These are phyloP conservation scores for Penicillium verrucosum DNA, from an alignment of 2,329 filamentous ascomycete genomes.

Conservation along the genomic window DNA sequence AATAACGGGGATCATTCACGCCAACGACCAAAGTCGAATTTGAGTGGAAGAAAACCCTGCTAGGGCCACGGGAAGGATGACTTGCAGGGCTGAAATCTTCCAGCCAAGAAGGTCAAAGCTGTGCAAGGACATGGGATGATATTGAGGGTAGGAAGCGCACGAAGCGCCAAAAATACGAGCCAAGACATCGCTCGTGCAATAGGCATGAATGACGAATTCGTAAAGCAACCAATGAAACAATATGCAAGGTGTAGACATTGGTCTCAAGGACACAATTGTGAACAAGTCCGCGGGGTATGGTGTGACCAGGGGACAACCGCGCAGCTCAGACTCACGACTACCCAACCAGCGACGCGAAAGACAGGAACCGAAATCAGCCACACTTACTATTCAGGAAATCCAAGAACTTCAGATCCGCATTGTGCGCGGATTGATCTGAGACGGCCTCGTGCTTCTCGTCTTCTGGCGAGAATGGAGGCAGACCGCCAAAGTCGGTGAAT, in stretches of 20 bases:
- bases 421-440: conserved; percentile 22
- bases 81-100: conserved; percentile 12
- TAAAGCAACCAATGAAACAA: conserved; percentile 5
- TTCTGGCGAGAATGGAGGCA: conserved; percentile 35
- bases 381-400: conserved; percentile 44
- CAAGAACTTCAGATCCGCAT: conserved; percentile 40
- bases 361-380: conserved; percentile 5
- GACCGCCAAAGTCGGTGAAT: conserved; percentile 30
- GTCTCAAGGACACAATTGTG: conserved; percentile 2
- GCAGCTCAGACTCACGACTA: conserved; percentile 6
- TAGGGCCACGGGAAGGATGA: neutral
- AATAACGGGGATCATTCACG: conserved; percentile 29
- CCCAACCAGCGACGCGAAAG: conserved; percentile 15
- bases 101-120: conserved; percentile 14
- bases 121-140: neutral
- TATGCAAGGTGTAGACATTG: conserved; percentile 8
- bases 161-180: conserved; percentile 14
- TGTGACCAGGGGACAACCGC: conserved; percentile 13
- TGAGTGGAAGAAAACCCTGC: conserved; percentile 5
- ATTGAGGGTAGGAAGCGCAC: conserved; percentile 5
- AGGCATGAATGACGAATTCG: conserved; percentile 3
- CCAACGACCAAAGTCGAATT: conserved; percentile 16
- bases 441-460: conserved; percentile 26
- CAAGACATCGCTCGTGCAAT: conserved; percentile 3
- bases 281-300: conserved; percentile 1